Percentiles rank a stretch among this genome's conserved stretches.
phyloP scores from a whole-genome alignment of 2,329 filamentous ascomycete genomes.

The Neurospora crassa region DNA sequence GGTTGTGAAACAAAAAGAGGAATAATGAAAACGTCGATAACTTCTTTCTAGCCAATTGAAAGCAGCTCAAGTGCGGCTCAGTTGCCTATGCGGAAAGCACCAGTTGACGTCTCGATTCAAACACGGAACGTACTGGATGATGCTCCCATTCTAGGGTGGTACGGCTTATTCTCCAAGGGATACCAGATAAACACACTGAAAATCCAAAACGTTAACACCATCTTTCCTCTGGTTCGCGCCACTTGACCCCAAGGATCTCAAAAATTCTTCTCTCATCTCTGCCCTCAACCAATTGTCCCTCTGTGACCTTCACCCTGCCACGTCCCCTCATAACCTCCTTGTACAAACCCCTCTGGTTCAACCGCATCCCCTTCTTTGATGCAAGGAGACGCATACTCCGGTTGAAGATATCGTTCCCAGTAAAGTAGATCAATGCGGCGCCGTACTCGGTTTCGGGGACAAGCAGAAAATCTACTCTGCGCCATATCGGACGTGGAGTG shows the following conservation, averaged over 20 bases:
- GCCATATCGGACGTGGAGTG: slow-evolving; percentile 45
- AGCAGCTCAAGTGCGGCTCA: not conserved
- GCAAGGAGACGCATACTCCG: slow-evolving; percentile 69
- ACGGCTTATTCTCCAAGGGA: not conserved
- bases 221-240: slow-evolving; percentile 67
- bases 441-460: slow-evolving; percentile 74
- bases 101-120: not conserved
- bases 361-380: slow-evolving; percentile 67
- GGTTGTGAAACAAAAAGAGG: not conserved
- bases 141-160: not conserved
- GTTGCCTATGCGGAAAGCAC: not conserved
- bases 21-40: not conserved
- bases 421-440: slow-evolving; percentile 88
- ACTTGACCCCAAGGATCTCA: slow-evolving; percentile 71
- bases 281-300: slow-evolving; percentile 65
- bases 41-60: not conserved
- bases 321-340: slow-evolving; percentile 55
- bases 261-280: slow-evolving; percentile 72
- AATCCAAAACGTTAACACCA: slow-evolving; percentile 48
- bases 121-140: not conserved
- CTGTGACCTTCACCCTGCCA: slow-evolving; percentile 49
- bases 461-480: slow-evolving; percentile 74
- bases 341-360: slow-evolving; percentile 79
- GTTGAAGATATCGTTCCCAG: slow-evolving; percentile 92
- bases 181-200: not conserved